A percentile compares a stretch with the other conserved stretches of the same genome.
phyloP scores from a whole-genome alignment of 2,329 filamentous ascomycete species.

The Elsinoe perseae region DNA sequence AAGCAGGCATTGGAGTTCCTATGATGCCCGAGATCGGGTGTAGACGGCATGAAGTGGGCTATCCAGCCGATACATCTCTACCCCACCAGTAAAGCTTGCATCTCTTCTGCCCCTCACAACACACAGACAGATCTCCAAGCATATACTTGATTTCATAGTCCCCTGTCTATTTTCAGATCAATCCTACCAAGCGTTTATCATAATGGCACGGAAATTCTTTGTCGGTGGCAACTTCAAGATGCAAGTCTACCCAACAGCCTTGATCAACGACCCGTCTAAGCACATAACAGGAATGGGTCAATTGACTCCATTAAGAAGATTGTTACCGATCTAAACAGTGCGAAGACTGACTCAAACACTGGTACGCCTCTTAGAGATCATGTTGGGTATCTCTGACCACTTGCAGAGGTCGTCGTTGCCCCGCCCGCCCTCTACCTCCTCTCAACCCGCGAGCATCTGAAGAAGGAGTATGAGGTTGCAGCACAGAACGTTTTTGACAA shows the following conservation, averaged over 20 bases:
- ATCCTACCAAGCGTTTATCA: background rate
- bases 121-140: background rate
- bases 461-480: constrained; percentile 71
- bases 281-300: constrained; percentile 75
- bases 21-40: constrained; percentile 5
- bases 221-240: constrained; percentile 98
- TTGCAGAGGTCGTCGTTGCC: constrained; percentile 83
- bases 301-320: constrained; percentile 84
- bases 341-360: constrained; percentile 66
- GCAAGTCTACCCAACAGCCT: constrained; percentile 40
- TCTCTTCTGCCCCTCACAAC: constrained; percentile 4
- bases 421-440: constrained; percentile 87
- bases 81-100: constrained; percentile 1
- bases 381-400: constrained; percentile 20
- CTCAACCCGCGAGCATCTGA: constrained; percentile 71
- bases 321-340: constrained; percentile 78
- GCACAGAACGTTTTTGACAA: constrained; percentile 97
- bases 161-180: background rate
- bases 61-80: background rate
- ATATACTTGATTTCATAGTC: background rate
- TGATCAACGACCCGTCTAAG: constrained; percentile 9
- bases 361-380: constrained; percentile 46
- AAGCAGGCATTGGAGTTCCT: background rate
- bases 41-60: background rate
- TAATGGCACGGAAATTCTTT: constrained; percentile 38